phyloP scores from a whole-genome alignment of 2,329 filamentous ascomycete species.

The Pestalotiopsis sp. region DNA sequence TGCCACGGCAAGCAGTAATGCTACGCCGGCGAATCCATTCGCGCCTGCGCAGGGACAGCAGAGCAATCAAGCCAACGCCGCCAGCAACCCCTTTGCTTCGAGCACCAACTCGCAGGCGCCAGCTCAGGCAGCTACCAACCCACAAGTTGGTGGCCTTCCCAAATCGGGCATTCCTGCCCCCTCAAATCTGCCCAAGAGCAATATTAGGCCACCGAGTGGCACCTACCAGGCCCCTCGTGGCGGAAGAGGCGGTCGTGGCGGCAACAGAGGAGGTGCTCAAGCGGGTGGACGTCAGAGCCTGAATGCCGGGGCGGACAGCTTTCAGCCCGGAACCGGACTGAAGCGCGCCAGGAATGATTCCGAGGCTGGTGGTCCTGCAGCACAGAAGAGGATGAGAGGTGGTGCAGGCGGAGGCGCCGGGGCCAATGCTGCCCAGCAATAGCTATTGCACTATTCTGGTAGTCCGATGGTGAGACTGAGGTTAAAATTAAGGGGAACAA shows the following conservation, averaged over 20 bases:
- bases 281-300: slow-evolving; percentile 38
- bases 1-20: background rate
- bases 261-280: slow-evolving; percentile 40
- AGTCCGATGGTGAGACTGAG: background rate
- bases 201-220: slow-evolving; percentile 22
- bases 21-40: slow-evolving; percentile 22
- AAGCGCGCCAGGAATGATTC: slow-evolving; percentile 56
- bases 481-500: background rate
- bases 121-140: slow-evolving; percentile 15
- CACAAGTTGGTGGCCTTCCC: slow-evolving; percentile 34
- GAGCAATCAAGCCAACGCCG: slow-evolving; percentile 12
- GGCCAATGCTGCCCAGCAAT: background rate
- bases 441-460: background rate
- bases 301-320: slow-evolving; percentile 53
- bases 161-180: slow-evolving; percentile 26
- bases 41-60: background rate
- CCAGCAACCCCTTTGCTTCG: slow-evolving; percentile 9
- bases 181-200: slow-evolving; percentile 22
- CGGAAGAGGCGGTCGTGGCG: slow-evolving; percentile 31
- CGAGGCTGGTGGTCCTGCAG: slow-evolving; percentile 36
- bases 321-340: slow-evolving; percentile 55
- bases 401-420: slow-evolving; percentile 21
- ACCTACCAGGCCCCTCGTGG: slow-evolving; percentile 33
- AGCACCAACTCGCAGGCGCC: slow-evolving; percentile 10
- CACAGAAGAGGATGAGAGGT: slow-evolving; percentile 38